Conservation (phyloP, 257 asterid species). For the Mitragyna speciosa region DNA sequence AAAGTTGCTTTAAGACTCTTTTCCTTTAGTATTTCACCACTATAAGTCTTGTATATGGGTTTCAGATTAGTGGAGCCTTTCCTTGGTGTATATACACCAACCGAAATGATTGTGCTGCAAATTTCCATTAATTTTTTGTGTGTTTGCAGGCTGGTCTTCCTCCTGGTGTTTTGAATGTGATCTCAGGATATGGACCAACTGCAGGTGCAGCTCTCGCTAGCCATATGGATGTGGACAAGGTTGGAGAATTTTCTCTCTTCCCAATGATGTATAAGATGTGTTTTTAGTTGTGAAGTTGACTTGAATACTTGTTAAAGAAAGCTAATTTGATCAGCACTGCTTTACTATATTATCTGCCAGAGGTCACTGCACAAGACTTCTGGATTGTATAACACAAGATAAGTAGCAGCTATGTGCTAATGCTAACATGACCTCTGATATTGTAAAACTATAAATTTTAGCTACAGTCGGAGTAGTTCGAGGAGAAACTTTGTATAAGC, state of each 20-base stretch:
- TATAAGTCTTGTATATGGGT: neutral
- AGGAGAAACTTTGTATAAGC: neutral
- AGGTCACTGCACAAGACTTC: neutral
- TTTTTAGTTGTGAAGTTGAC: no score
- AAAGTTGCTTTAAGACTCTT: neutral
- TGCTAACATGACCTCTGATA: neutral
- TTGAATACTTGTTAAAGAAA: no score
- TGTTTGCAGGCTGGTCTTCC: slow-evolving; percentile 74
- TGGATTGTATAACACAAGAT: neutral
- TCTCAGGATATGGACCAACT: slow-evolving; percentile 71
- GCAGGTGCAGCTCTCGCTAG: slow-evolving; percentile 89
- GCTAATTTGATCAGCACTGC: neutral
- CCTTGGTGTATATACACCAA: neutral
- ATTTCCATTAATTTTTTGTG: neutral
- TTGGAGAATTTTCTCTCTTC: slow-evolving; percentile 6
- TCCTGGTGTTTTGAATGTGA: slow-evolving; percentile 69
- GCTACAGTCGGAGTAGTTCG: neutral
- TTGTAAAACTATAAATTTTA: neutral
- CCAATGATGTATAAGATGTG: no score
- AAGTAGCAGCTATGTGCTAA: neutral
- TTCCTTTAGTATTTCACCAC: neutral
- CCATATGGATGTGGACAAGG: slow-evolving; percentile 95
- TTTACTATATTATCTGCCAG: neutral
- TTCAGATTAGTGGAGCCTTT: neutral
- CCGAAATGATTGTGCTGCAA: neutral